Evolutionary conservation across 768 basidiomycete species (phyloP).

Genomic region (Rhodotorula diobovata): DNA sequence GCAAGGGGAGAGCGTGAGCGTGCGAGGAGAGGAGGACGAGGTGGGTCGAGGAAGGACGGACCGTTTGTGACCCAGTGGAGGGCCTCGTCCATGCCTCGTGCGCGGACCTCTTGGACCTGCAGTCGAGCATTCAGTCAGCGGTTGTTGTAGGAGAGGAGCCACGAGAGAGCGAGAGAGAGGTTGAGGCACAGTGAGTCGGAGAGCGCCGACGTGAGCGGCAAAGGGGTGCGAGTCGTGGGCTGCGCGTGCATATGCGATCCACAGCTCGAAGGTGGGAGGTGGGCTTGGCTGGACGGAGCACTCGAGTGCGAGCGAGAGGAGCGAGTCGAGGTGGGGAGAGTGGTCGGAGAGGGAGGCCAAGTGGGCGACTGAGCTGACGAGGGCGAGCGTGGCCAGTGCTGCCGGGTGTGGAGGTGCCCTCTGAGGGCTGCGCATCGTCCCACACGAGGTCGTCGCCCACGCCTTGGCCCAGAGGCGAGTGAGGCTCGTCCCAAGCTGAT

Average conservation of each 20-base stretch:
- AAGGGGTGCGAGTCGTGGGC: neutral
- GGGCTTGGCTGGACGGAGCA: slow-evolving; percentile 67
- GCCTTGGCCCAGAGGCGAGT: neutral
- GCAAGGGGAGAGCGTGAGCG: too few species aligned
- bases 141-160: too few species aligned
- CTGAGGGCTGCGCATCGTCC: too few species aligned
- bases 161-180: neutral
- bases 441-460: too few species aligned
- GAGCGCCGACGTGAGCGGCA: neutral
- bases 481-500: too few species aligned
- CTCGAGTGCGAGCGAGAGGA: slow-evolving; percentile 71
- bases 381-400: slow-evolving; percentile 55
- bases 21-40: neutral
- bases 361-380: slow-evolving; percentile 45
- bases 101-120: neutral
- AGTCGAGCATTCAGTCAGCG: neutral
- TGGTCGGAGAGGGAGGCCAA: too few species aligned
- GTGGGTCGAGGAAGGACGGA: neutral
- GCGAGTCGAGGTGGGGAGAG: slow-evolving; percentile 52
- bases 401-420: slow-evolving; percentile 54
- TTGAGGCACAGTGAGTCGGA: neutral
- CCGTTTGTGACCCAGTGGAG: slow-evolving; percentile 9
- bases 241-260: neutral
- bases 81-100: neutral
- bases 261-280: neutral